Conservation (phyloP, 1,284 basidiomycete species). For the Cutaneotrichosporon cutaneum region DNA sequence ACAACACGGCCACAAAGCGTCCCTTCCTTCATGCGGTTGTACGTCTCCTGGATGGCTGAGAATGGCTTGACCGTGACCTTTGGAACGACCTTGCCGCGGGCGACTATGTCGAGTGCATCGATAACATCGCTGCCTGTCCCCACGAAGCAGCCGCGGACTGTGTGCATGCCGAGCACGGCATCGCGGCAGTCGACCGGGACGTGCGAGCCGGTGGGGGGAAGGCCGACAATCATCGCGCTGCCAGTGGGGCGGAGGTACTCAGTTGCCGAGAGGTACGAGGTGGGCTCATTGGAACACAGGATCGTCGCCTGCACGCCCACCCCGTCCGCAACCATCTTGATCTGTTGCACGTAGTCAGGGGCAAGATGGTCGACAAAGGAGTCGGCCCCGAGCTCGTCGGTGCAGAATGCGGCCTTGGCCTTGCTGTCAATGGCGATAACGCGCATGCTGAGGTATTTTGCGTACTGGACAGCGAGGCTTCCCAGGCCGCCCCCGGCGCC, state of each 20-base stretch:
- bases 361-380: constrained; percentile 74
- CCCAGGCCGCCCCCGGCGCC: constrained; percentile 53
- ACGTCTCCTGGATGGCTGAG: constrained; percentile 53
- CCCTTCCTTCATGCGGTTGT: constrained; percentile 16
- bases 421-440: constrained; percentile 69
- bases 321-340: constrained; percentile 61
- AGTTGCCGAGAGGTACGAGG: constrained; percentile 66
- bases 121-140: constrained; percentile 67
- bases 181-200: constrained; percentile 62
- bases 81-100: constrained; percentile 64
- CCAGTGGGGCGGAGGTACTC: constrained; percentile 66
- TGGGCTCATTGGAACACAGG: constrained; percentile 52
- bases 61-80: constrained; percentile 59
- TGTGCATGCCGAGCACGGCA: constrained; percentile 68
- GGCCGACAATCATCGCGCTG: constrained; percentile 68
- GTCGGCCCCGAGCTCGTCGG: constrained; percentile 64
- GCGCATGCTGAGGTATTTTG: constrained; percentile 67
- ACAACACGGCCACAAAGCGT: constrained; percentile 16
- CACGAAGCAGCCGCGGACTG: constrained; percentile 71
- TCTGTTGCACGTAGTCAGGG: background rate
- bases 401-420: constrained; percentile 61
- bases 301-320: constrained; percentile 71
- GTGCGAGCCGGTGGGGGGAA: constrained; percentile 62
- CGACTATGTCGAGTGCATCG: constrained; percentile 72
- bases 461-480: constrained; percentile 68